Evolutionary conservation across 2,329 filamentous ascomycete species (phyloP).

Genomic region (Myriosclerotinia curreyana): DNA sequence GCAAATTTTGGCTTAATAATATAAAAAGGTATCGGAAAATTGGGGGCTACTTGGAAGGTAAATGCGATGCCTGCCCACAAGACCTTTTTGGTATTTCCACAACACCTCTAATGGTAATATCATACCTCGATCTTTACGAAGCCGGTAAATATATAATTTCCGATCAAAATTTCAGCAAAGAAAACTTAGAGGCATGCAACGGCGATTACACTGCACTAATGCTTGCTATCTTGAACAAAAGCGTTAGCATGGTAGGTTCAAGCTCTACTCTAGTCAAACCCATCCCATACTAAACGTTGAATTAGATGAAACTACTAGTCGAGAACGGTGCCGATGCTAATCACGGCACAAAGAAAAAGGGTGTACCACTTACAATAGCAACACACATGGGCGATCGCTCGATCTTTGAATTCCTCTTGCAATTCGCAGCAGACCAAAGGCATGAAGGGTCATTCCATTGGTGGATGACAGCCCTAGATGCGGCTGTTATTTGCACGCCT

Average conservation of each 20-base stretch:
- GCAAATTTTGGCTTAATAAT: neutral
- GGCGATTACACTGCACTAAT: neutral
- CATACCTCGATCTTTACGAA: neutral
- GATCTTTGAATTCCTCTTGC: neutral
- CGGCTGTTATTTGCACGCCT: neutral
- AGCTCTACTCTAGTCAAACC: neutral
- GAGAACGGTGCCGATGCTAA: neutral
- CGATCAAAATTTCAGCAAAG: neutral
- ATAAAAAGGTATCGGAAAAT: no score
- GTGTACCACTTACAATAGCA: neutral
- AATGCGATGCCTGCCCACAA: no score
- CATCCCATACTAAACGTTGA: neutral
- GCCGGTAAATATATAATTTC: neutral
- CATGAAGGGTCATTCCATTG: no score
- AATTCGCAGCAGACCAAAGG: neutral
- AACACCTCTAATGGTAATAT: neutral
- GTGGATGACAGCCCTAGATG: neutral
- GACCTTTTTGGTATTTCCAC: neutral
- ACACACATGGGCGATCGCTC: no score
- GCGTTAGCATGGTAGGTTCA: neutral
- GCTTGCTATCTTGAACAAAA: neutral
- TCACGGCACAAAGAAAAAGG: fast-evolving
- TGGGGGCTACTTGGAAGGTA: no score
- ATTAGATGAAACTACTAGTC: neutral
- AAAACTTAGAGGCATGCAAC: neutral